Evolutionary conservation across 2,329 filamentous ascomycete species (phyloP).

Genomic region (Ophiocordyceps robertsii): DNA sequence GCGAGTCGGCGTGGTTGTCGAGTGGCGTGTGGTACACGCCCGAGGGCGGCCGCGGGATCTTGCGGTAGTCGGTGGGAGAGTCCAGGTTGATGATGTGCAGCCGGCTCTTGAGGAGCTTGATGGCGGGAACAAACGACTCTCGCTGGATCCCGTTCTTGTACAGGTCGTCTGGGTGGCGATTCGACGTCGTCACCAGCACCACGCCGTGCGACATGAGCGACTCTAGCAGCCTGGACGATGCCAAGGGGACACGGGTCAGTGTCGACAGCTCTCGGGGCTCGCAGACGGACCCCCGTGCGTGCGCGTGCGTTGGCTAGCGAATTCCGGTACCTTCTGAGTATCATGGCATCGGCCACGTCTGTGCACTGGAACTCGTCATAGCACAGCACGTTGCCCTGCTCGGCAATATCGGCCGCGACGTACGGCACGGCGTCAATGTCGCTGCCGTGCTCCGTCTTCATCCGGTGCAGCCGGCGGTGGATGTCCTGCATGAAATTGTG

Average conservation of each 20-base stretch:
- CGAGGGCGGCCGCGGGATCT: constrained; percentile 83
- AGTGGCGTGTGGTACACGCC: constrained; percentile 90
- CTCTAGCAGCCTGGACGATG: constrained; percentile 54
- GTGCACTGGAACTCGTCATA: constrained; percentile 99
- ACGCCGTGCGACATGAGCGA: constrained; percentile 93
- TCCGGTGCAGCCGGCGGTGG: constrained; percentile 76
- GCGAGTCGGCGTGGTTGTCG: constrained; percentile 59
- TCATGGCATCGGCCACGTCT: constrained; percentile 98
- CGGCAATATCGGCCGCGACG: constrained; percentile 87
- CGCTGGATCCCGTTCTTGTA: constrained; percentile 98
- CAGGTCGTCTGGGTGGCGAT: constrained; percentile 88
- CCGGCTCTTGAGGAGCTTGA: constrained; percentile 73
- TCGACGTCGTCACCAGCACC: constrained; percentile 89
- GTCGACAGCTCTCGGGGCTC: background rate
- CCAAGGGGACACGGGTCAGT: background rate
- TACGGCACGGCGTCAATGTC: constrained; percentile 86
- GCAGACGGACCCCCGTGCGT: too few species aligned
- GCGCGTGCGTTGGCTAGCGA: too few species aligned
- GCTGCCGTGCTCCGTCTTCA: constrained; percentile 80
- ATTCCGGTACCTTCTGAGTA: constrained; percentile 53
- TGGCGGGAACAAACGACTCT: constrained; percentile 89
- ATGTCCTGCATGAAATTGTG: constrained; percentile 99
- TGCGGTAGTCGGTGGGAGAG: constrained; percentile 91
- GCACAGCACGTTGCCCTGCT: constrained; percentile 73
- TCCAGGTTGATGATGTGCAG: constrained; percentile 89